Conservation (phyloP, 2,329 filamentous ascomycete genomes). For the Sporothrix inflata region DNA sequence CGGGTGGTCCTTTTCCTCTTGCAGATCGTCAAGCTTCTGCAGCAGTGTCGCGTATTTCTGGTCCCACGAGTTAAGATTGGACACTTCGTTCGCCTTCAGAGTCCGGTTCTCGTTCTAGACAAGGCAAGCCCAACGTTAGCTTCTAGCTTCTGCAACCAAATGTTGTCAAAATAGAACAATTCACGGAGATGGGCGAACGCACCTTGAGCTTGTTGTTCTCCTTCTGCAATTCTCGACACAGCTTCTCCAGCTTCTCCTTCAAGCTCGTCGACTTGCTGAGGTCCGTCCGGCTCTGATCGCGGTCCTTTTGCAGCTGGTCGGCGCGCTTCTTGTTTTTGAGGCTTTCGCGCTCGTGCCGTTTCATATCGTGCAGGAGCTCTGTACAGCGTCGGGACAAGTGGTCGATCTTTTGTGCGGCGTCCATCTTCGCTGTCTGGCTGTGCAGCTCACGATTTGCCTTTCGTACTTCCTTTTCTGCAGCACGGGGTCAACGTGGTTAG, state of each 20-base stretch:
- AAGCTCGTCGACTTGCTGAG: slow-evolving; percentile 86
- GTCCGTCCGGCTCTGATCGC: slow-evolving; percentile 85
- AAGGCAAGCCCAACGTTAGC: not conserved
- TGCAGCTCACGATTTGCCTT: slow-evolving; percentile 90
- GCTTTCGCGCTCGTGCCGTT: slow-evolving; percentile 90
- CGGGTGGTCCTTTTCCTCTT: slow-evolving; percentile 82
- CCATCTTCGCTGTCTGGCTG: slow-evolving; percentile 87
- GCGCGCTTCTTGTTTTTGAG: slow-evolving; percentile 94
- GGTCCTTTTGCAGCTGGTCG: slow-evolving; percentile 94
- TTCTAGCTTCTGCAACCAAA: not conserved
- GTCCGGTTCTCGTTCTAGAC: slow-evolving; percentile 94
- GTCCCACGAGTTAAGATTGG: slow-evolving; percentile 81
- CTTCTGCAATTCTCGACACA: slow-evolving; percentile 90
- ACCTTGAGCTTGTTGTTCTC: slow-evolving; percentile 99
- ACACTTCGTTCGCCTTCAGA: slow-evolving; percentile 81
- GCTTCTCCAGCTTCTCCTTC: slow-evolving; percentile 95
- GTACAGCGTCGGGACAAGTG: slow-evolving; percentile 88
- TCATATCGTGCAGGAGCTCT: slow-evolving; percentile 92
- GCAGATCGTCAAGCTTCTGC: slow-evolving; percentile 83
- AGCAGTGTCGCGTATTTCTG: slow-evolving; percentile 80
- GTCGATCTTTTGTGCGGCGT: slow-evolving; percentile 88
- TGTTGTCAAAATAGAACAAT: not conserved
- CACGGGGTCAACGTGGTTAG: not conserved
- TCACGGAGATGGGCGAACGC: not conserved
- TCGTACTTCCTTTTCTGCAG: slow-evolving; percentile 89